Base-by-base conservation (phyloP, 306 rosid genomes). In the Sesbania bispinosa region DNA sequence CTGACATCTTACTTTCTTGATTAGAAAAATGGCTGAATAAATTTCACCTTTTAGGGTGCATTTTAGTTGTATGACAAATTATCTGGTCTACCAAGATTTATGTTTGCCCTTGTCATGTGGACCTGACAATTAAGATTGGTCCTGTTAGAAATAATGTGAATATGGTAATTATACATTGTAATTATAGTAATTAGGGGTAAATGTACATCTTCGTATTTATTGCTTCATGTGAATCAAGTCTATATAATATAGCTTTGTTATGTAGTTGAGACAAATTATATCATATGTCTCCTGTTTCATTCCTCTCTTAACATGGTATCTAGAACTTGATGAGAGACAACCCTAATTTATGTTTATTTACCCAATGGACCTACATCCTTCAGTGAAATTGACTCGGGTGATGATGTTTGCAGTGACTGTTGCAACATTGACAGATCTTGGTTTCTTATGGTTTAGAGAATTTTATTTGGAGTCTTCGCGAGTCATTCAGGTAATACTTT, bases 361-460 rank as follows among this genome's bases (percentile, higher is more conserved):
- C n/a, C n/a, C n/a, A n/a, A n/a, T n/a, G n/a, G n/a, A n/a, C n/a
- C 7, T 65, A 7, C 71, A 60, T 83, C 77, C 66, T 76, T 76
- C 36, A 27, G 43, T 67, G 59, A 59, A 38, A 61, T 74, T 72
- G 62, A 68, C 58, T 77, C 23, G 66, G 41, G 67, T 73, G 39
- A 65, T 74, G 69, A 21, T 76, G 23, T 77, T 62, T 84, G 89
- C 96, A 93, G 98, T 75, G 51, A 88, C 97, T 18, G 90, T 87
- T 54, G 88, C 97, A 41, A 83, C 92, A 21, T 75, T 93, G 85
- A 87, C 97, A 5, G 98, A 93, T 84, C 90, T 93, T 80, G 98
- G 98, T 84, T 93, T 90, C 94, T 85, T 93, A 74, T 93, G 98
- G 98, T 93, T 88, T 70, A 89, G 96, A 85, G 98, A 93, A 80